Conservation (phyloP, 2,329 filamentous ascomycete species). For the Penicillium sp. region DNA sequence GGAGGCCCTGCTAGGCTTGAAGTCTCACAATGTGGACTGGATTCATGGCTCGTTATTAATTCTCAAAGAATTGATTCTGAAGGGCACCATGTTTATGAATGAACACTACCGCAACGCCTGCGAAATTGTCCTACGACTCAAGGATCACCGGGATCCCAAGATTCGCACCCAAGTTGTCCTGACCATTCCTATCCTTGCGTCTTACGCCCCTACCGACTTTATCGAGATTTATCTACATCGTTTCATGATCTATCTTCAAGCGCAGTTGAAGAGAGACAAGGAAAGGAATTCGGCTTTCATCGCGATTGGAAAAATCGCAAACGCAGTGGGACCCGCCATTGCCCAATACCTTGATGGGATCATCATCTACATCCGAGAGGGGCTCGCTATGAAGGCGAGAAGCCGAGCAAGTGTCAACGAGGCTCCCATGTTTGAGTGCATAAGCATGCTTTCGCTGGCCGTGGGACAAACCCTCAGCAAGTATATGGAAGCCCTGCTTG, state of each 20-base stretch:
- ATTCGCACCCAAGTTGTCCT: conserved; percentile 86
- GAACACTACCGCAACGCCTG: conserved; percentile 86
- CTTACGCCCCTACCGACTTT: conserved; percentile 87
- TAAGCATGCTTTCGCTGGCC: conserved; percentile 90
- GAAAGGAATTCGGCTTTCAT: conserved; percentile 91
- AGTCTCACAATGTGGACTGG: conserved; percentile 73
- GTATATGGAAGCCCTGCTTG: conserved; percentile 91
- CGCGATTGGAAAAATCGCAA: conserved; percentile 92
- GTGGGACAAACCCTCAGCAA: conserved; percentile 96
- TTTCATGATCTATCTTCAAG: conserved; percentile 94
- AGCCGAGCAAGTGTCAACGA: conserved; percentile 55
- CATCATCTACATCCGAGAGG: conserved; percentile 86
- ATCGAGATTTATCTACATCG: conserved; percentile 80
- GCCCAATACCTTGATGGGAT: conserved; percentile 93
- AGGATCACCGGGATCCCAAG: conserved; percentile 82
- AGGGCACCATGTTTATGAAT: conserved; percentile 99
- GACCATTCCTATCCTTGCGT: conserved; percentile 86
- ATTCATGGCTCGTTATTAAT: conserved; percentile 92
- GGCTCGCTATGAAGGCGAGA: conserved; percentile 70
- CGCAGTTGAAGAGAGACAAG: conserved; percentile 90
- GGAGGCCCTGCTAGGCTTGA: conserved; percentile 74
- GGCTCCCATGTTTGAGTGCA: conserved; percentile 88
- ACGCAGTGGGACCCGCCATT: conserved; percentile 91
- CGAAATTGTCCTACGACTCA: conserved; percentile 85
- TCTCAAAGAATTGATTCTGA: conserved; percentile 83